phyloP scores from a whole-genome alignment of 805 yeast genomes.

The Torulaspora indica region DNA sequence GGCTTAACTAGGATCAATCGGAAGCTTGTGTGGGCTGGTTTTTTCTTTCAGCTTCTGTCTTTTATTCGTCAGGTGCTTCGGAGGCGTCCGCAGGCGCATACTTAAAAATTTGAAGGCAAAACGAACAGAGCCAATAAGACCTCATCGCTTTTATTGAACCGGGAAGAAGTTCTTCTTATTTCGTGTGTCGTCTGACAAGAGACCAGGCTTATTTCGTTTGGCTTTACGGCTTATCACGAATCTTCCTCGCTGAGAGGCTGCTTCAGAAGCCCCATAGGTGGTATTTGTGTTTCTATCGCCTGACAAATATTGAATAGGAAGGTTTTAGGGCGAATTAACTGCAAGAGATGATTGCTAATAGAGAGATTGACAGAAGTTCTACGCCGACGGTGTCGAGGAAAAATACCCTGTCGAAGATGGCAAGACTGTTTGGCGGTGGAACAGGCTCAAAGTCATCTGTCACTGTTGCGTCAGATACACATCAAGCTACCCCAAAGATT shows the following conservation, averaged over 20 bases:
- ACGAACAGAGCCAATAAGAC: background rate
- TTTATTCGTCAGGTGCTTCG: background rate
- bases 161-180: background rate
- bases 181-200: background rate
- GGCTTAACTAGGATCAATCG: background rate
- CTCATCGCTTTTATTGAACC: background rate
- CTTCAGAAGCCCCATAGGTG: background rate
- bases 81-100: background rate
- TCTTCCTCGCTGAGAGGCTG: constrained; percentile 1
- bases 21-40: background rate
- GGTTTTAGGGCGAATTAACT: background rate
- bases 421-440: constrained; percentile 12
- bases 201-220: background rate
- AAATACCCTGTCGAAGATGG: constrained; percentile 15
- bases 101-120: background rate
- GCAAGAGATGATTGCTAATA: constrained; percentile 2
- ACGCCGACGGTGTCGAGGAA: constrained; percentile 11
- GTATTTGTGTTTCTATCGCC: background rate
- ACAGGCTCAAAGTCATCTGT: constrained; percentile 3
- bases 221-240: background rate
- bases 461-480: background rate
- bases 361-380: constrained; percentile 2
- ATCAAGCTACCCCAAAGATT: background rate
- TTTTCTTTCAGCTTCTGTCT: background rate
- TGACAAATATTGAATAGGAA: background rate